A percentile compares a stretch with the other conserved stretches of the same genome.
Conservation (phyloP, 2,329 filamentous ascomycete genomes). For the Dactylonectria macrodidyma region DNA sequence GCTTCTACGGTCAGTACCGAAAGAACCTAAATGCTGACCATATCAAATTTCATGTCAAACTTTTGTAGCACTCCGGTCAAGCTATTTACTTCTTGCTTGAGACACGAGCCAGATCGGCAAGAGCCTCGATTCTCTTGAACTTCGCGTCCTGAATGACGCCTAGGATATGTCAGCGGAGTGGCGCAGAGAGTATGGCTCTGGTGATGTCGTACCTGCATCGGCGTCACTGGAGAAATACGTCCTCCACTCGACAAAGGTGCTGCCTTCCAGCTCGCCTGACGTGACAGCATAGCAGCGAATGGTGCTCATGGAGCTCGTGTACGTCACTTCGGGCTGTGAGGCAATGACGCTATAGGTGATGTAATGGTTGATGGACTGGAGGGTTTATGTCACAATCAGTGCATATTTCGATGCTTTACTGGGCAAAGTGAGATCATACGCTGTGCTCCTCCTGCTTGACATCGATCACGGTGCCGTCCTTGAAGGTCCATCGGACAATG, state of each 20-base stretch:
- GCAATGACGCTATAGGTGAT: slow-evolving; percentile 83
- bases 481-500: slow-evolving; percentile 79
- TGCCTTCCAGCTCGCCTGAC: slow-evolving; percentile 74
- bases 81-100: slow-evolving; percentile 51
- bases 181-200: background rate
- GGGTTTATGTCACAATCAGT: background rate
- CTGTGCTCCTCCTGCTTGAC: slow-evolving; percentile 85
- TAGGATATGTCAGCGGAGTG: slow-evolving; percentile 50
- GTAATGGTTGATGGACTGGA: slow-evolving; percentile 78
- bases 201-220: slow-evolving; percentile 70
- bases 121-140: slow-evolving; percentile 81
- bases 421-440: slow-evolving; percentile 55
- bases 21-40: too few species aligned
- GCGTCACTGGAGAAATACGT: slow-evolving; percentile 80
- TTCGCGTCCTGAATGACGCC: slow-evolving; percentile 82
- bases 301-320: slow-evolving; percentile 77
- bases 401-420: background rate
- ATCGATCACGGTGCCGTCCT: slow-evolving; percentile 77
- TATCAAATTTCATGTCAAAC: background rate
- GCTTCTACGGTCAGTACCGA: too few species aligned
- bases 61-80: background rate
- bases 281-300: slow-evolving; percentile 77
- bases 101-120: slow-evolving; percentile 74
- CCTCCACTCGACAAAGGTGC: slow-evolving; percentile 79
- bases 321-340: slow-evolving; percentile 74